These are phyloP conservation scores for Floccularia luteovirens DNA, from an alignment of 768 basidiomycete genomes.

Conservation along the genomic window DNA sequence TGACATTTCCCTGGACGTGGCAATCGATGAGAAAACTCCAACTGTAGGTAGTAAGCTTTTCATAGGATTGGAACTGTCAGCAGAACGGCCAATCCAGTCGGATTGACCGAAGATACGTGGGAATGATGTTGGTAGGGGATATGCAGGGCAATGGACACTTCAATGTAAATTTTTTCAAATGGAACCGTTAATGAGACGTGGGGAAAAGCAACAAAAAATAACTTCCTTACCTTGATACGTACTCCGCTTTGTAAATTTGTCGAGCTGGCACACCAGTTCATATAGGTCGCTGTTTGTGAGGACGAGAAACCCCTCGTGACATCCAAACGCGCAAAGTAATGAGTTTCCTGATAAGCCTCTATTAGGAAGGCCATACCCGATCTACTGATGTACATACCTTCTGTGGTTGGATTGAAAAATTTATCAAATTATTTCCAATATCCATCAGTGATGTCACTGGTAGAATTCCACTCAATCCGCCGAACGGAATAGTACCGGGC, in stretches of 20 bases:
- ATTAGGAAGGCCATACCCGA: not conserved
- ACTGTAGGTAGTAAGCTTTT: constrained; percentile 4
- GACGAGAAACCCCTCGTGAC: constrained; percentile 55
- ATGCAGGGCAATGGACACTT: constrained; percentile 43
- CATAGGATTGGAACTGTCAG: not conserved
- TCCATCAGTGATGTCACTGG: constrained; percentile 26
- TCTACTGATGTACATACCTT: constrained; percentile 10
- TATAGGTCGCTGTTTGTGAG: constrained; percentile 24
- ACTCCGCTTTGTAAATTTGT: constrained; percentile 18
- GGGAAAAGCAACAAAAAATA: constrained; percentile 3
- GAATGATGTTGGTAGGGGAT: constrained; percentile 56
- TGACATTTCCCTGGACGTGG: constrained; percentile 30
- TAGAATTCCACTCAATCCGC: constrained; percentile 47
- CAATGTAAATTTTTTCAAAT: constrained; percentile 4
- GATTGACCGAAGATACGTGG: constrained; percentile 33
- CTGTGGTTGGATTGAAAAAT: constrained; percentile 29
- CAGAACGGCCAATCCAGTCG: not conserved
- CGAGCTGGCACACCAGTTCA: constrained; percentile 23
- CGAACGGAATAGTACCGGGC: constrained; percentile 45
- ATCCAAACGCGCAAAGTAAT: constrained; percentile 35
- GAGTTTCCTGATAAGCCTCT: constrained; percentile 6
- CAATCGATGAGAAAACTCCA: constrained; percentile 36
- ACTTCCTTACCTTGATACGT: constrained; percentile 28
- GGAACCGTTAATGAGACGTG: constrained; percentile 6
- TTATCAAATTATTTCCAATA: constrained; percentile 20